Evolutionary conservation across 2,329 filamentous ascomycete genomes (phyloP), one percentile per base, ranked within the genome.

Genomic region (Apiospora aurea): DNA sequence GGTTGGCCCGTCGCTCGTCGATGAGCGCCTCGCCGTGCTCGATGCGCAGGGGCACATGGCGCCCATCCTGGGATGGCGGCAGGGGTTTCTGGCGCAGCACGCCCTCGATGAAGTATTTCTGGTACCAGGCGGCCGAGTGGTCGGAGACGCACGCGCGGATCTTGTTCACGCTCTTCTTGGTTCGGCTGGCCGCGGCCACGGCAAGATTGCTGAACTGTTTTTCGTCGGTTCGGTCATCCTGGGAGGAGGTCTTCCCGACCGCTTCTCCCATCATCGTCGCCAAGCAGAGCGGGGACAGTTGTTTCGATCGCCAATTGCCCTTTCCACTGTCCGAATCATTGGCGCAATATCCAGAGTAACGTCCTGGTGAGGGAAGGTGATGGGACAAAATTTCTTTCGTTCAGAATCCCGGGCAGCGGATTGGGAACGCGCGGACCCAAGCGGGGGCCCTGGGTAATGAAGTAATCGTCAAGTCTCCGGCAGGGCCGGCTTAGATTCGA

Each of bases 41-140:
- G 74, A 85, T 76, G 69, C 77, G 77, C 49, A 87, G 79, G 6
- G 85, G 85, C 29, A 88, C 81, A 71, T 82, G 84, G 16, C 86
- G 84, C 44, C 94, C 94, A 80, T 96, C 91, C 75, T 92, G 90
- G 72, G 91, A 94, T 2, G 91, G 90, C 14, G 89, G 90, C 53
- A 95, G 86, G 5, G 92, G 89, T 76, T 92, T 88, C 74, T 91
- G 91, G 67, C 89, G 86, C n/a, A 92, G 80, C 44, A 93, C 81
- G 41, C 86, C 80, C 73, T 87, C 82, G 73, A 85, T 78, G 43
- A 88, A 75, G 69, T 82, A 79, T 72, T 77, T 81, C 69, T 82
- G 81, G 72, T 85, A 86, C 75, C 76, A 79, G 57, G 24, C 38
- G 11, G 43, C 38, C 53, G 69, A 44, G 41, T 70, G 68, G 21